phyloP scores from a whole-genome alignment of 2,329 filamentous ascomycete genomes.

The Talaromyces sp. region DNA sequence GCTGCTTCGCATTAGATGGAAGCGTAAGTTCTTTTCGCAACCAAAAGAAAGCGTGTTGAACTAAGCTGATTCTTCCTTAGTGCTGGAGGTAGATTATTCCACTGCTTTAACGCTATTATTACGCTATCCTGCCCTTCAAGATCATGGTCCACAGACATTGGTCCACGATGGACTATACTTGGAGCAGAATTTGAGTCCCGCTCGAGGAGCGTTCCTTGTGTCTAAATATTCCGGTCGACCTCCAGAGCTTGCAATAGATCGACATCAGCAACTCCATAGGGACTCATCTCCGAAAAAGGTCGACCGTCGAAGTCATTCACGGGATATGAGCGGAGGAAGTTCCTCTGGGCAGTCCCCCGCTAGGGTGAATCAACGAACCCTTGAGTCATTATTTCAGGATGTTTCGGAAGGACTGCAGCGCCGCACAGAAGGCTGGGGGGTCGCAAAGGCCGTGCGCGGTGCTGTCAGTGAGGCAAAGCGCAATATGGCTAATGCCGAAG shows the following conservation, averaged over 20 bases:
- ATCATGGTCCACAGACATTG: slow-evolving; percentile 70
- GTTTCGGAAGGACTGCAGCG: slow-evolving; percentile 48
- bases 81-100: slow-evolving; percentile 85
- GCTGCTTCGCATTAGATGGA: slow-evolving; percentile 87
- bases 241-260: slow-evolving; percentile 33
- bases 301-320: slow-evolving; percentile 30
- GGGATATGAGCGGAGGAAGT: slow-evolving; percentile 27
- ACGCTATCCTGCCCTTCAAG: slow-evolving; percentile 70
- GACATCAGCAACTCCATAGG: slow-evolving; percentile 19
- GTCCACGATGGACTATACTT: slow-evolving; percentile 73
- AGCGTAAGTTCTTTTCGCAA: slow-evolving; percentile 55
- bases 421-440: slow-evolving; percentile 49
- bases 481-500: slow-evolving; percentile 45
- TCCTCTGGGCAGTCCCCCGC: slow-evolving; percentile 39
- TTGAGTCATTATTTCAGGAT: slow-evolving; percentile 48
- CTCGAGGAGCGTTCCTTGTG: slow-evolving; percentile 44
- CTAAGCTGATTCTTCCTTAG: slow-evolving; percentile 41
- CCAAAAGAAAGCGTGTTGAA: neutral
- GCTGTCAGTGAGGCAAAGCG: slow-evolving; percentile 47
- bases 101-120: slow-evolving; percentile 76
- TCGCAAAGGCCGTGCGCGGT: slow-evolving; percentile 48
- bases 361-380: slow-evolving; percentile 38
- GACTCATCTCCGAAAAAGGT: slow-evolving; percentile 16
- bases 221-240: slow-evolving; percentile 47
- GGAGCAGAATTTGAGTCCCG: slow-evolving; percentile 42